phyloP scores from a whole-genome alignment of 768 basidiomycete genomes.

The Lactarius tabidus region DNA sequence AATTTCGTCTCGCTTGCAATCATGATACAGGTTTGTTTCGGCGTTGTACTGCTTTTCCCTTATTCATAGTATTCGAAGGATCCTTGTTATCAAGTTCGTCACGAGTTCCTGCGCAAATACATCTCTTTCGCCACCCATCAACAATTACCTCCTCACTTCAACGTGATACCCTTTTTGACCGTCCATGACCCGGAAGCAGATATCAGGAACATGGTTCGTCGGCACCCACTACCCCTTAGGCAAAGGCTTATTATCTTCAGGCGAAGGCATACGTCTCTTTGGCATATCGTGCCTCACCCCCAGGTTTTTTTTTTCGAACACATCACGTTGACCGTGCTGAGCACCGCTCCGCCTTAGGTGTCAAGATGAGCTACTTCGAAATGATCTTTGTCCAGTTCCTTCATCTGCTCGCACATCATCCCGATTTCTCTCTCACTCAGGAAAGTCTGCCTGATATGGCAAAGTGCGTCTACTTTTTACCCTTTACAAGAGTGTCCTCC shows the following conservation, averaged over 20 bases:
- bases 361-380: conserved; percentile 69
- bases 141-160: conserved; percentile 68
- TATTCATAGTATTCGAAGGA: conserved; percentile 49
- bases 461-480: conserved; percentile 49
- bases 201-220: conserved; percentile 58
- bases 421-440: conserved; percentile 71
- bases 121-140: conserved; percentile 55
- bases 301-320: conserved; percentile 8
- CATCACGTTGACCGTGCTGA: neutral
- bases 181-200: conserved; percentile 90
- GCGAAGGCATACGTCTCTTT: conserved; percentile 20
- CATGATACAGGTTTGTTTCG: conserved; percentile 61
- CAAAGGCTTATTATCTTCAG: conserved; percentile 3
- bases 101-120: conserved; percentile 72
- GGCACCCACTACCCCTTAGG: neutral
- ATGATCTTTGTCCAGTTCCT: conserved; percentile 80
- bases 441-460: conserved; percentile 75
- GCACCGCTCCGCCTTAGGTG: conserved; percentile 34
- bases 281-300: conserved; percentile 21
- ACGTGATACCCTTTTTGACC: conserved; percentile 81
- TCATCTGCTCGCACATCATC: conserved; percentile 89
- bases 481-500: neutral
- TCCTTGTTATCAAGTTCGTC: conserved; percentile 81
- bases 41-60: neutral
- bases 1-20: conserved; percentile 70